A percentile compares a stretch with the other conserved stretches of the same genome.
Conservation (phyloP, 305 asterid genomes). For the Fraxinus greggii region DNA sequence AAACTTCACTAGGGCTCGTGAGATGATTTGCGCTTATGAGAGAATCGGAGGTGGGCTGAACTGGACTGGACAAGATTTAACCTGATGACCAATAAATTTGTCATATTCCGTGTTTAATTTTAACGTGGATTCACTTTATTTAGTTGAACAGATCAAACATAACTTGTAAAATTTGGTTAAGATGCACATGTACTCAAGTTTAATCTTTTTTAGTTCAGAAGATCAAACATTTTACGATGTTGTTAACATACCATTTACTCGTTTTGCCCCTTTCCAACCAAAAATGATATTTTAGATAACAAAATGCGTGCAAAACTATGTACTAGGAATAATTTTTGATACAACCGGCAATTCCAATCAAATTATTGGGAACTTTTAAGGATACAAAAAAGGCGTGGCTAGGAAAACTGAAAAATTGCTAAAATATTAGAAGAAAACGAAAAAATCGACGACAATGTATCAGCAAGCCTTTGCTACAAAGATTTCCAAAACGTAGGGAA, state of each 20-base stretch:
- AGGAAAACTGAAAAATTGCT: background rate
- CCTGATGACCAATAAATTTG: background rate
- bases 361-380: too few species aligned
- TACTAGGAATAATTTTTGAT: background rate
- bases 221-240: background rate
- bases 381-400: background rate
- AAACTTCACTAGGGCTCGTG: background rate
- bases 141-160: too few species aligned
- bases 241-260: background rate
- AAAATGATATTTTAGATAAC: background rate
- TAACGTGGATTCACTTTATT: too few species aligned
- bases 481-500: background rate
- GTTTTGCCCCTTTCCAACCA: background rate
- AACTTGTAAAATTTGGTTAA: too few species aligned
- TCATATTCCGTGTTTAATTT: background rate
- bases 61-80: background rate
- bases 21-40: background rate
- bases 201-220: background rate
- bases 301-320: background rate
- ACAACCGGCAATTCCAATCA: background rate
- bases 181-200: too few species aligned
- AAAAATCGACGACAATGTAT: background rate
- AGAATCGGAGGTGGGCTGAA: background rate
- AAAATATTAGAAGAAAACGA: background rate
- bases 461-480: background rate